Conservation (phyloP, 179 eudicot species). For the Patellifolia procumbens region DNA sequence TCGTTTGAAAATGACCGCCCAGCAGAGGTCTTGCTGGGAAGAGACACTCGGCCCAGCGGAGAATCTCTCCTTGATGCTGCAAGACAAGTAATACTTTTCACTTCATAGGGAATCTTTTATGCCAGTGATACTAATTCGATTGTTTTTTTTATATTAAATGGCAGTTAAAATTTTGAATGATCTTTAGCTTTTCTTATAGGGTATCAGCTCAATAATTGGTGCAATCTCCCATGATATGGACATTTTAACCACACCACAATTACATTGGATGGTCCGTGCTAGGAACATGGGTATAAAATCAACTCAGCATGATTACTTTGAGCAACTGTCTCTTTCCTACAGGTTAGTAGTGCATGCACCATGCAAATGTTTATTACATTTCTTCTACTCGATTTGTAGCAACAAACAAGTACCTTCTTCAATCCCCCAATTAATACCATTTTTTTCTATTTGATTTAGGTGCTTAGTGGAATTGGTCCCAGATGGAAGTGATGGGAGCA, state of each 20-base stretch:
- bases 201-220: constrained; percentile 67
- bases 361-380: neutral
- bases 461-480: constrained; percentile 77
- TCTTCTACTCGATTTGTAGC: neutral
- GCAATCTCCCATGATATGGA: constrained; percentile 78
- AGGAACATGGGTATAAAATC: constrained; percentile 72
- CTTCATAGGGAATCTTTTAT: neutral
- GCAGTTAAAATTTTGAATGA: neutral
- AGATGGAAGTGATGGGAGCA: constrained; percentile 29
- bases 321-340: constrained; percentile 71
- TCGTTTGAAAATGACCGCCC: constrained; percentile 42
- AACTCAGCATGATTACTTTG: constrained; percentile 66
- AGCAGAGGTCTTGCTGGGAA: constrained; percentile 72
- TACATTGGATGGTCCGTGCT: constrained; percentile 99
- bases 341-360: constrained; percentile 48
- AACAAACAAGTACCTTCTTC: neutral
- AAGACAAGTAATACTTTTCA: constrained; percentile 56
- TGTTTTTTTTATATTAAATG: neutral
- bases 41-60: constrained; percentile 99
- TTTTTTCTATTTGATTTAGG: constrained; percentile 42
- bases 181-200: constrained; percentile 44
- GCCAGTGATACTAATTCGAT: neutral
- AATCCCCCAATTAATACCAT: constrained; percentile 6
- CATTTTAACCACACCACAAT: constrained; percentile 84
- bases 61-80: constrained; percentile 82